These are phyloP conservation scores for Saccharomycopsis schoenii DNA, from an alignment of 805 yeast species.

Conservation along the genomic window DNA sequence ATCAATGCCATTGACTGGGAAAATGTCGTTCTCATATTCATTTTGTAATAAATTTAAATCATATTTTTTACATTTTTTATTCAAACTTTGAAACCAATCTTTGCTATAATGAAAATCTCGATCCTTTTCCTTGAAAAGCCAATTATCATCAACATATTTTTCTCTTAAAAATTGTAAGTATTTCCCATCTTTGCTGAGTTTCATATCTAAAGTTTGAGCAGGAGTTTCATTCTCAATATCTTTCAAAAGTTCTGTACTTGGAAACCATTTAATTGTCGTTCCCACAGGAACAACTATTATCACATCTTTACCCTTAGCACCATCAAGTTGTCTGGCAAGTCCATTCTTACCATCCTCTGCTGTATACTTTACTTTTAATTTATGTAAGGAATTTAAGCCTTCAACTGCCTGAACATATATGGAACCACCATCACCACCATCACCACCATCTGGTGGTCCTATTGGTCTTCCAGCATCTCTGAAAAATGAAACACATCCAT, in stretches of 20 bases:
- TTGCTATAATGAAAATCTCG: conserved; percentile 58
- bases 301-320: conserved; percentile 73
- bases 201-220: conserved; percentile 23
- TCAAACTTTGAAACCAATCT: conserved; percentile 57
- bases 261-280: conserved; percentile 76
- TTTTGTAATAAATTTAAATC: conserved; percentile 49
- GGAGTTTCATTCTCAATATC: conserved; percentile 20
- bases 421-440: conserved; percentile 91
- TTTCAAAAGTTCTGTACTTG: conserved; percentile 49
- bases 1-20: conserved; percentile 81
- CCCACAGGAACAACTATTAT: conserved; percentile 87
- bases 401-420: conserved; percentile 74
- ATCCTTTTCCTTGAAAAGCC: conserved; percentile 77
- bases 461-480: conserved; percentile 75
- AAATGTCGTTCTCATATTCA: conserved; percentile 55
- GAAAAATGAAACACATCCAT: conserved; percentile 77
- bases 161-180: conserved; percentile 51
- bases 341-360: conserved; percentile 73
- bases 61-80: conserved; percentile 51
- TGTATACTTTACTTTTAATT: conserved; percentile 51
- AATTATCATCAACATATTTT: conserved; percentile 69
- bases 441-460: conserved; percentile 99
- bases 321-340: conserved; percentile 68
- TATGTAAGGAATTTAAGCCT: conserved; percentile 62
- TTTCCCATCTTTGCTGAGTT: conserved; percentile 25